A percentile compares a stretch with the other conserved stretches of the same genome.
These are phyloP conservation scores for Echria macrotheca DNA, from an alignment of 495 filamentous ascomycete genomes.

Conservation along the genomic window DNA sequence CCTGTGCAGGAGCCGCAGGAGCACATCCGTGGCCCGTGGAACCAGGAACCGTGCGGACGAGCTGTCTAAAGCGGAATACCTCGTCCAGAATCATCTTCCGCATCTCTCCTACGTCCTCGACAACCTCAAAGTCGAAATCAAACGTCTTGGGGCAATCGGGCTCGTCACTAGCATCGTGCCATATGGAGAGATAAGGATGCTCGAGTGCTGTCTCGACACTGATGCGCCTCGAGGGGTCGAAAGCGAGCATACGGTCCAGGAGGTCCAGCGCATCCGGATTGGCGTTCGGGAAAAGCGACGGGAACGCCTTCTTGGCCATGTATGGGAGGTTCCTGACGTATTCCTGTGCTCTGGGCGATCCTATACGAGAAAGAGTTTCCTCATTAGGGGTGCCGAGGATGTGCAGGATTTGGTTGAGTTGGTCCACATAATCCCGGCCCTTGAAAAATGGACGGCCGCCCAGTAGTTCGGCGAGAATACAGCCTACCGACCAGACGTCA, in stretches of 20 bases:
- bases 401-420: constrained; percentile 98
- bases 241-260: constrained; percentile 92
- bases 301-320: constrained; percentile 91
- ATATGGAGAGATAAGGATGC: constrained; percentile 93
- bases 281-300: constrained; percentile 82
- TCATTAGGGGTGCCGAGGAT: constrained; percentile 96
- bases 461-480: constrained; percentile 93
- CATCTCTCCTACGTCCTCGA: constrained; percentile 91
- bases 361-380: constrained; percentile 89
- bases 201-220: constrained; percentile 90
- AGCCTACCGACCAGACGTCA: constrained; percentile 98
- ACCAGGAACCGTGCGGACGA: constrained; percentile 63
- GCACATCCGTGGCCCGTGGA: constrained; percentile 18
- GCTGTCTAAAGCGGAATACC: constrained; percentile 72
- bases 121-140: constrained; percentile 95
- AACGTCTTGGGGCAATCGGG: constrained; percentile 88
- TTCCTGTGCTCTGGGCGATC: constrained; percentile 91
- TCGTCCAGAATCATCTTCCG: constrained; percentile 95
- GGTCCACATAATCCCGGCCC: constrained; percentile 97
- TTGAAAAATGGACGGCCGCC: constrained; percentile 98
- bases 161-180: constrained; percentile 97
- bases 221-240: constrained; percentile 88
- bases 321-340: constrained; percentile 96
- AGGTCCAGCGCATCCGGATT: constrained; percentile 95
- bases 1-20: constrained; percentile 34